Evolutionary conservation across 2,329 filamentous ascomycete species (phyloP).

Genomic region (Neobulgaria alba): DNA sequence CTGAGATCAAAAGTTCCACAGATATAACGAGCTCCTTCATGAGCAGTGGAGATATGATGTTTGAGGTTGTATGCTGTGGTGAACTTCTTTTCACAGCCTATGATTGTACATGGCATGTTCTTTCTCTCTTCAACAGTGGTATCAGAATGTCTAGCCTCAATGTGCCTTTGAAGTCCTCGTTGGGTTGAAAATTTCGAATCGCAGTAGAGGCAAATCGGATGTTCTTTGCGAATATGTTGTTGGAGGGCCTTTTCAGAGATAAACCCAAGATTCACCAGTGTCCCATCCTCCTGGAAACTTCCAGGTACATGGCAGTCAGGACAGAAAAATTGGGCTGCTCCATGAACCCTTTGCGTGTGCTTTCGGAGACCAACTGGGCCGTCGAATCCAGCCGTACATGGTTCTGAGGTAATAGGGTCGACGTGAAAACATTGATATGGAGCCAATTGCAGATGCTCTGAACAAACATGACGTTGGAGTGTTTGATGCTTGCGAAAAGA

Average conservation of each 20-base stretch:
- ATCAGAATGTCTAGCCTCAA: conserved; percentile 67
- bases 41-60: conserved; percentile 67
- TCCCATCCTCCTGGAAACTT: conserved; percentile 30
- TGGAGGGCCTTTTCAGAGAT: conserved; percentile 63
- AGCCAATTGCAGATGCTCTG: conserved; percentile 62
- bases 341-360: conserved; percentile 64
- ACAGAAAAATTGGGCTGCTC: conserved; percentile 65
- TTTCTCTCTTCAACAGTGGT: conserved; percentile 54
- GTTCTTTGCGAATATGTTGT: conserved; percentile 62
- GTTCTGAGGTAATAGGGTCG: conserved; percentile 41
- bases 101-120: conserved; percentile 56
- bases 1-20: conserved; percentile 63
- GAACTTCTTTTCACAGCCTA: conserved; percentile 67
- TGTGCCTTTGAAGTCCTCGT: conserved; percentile 63
- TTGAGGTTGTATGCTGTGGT: conserved; percentile 78
- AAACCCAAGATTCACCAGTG: conserved; percentile 48
- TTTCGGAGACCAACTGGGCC: conserved; percentile 61
- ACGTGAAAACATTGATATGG: conserved; percentile 61
- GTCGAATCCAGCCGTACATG: conserved; percentile 64
- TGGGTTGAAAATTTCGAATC: conserved; percentile 57
- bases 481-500: conserved; percentile 84
- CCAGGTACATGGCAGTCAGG: conserved; percentile 51
- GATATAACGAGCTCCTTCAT: conserved; percentile 69
- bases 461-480: conserved; percentile 71
- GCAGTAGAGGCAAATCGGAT: conserved; percentile 71